Percentiles rank a stretch among this genome's conserved stretches.
These are phyloP conservation scores for Lactarius sanguifluus DNA, from an alignment of 768 basidiomycete genomes.

Conservation along the genomic window DNA sequence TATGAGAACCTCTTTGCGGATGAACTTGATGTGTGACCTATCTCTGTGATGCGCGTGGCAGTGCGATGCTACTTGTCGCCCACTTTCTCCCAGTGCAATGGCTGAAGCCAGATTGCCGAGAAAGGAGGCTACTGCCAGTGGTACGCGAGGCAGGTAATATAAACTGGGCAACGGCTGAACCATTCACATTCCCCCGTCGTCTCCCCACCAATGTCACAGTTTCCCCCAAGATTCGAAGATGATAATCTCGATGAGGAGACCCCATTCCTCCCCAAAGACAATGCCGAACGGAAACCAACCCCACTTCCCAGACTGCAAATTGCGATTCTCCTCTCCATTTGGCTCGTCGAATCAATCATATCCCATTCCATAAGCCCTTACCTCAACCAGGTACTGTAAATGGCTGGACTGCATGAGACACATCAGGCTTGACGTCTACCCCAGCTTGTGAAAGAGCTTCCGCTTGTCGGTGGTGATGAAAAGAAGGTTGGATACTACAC, in stretches of 20 bases:
- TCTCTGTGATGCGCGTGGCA: no score
- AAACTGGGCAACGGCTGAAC: neutral
- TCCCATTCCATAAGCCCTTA: neutral
- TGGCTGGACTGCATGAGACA: neutral
- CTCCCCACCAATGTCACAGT: neutral
- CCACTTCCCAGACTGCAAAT: neutral
- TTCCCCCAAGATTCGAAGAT: neutral
- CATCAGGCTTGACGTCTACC: neutral
- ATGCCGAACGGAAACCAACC: neutral
- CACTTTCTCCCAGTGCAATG: no score
- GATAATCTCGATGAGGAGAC: neutral
- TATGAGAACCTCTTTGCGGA: no score
- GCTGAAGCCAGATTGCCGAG: no score
- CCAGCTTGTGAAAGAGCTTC: neutral
- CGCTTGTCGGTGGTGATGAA: neutral
- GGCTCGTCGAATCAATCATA: neutral
- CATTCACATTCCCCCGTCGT: neutral
- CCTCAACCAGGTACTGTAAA: neutral
- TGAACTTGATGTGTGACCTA: no score
- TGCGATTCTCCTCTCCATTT: neutral
- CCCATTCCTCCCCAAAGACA: neutral
- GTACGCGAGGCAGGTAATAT: no score
- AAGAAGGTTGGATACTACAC: neutral
- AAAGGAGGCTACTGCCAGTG: no score
- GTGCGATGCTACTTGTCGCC: no score